Evolutionary conservation across 306 rosid genomes (phyloP).

Genomic region (Lupinus albus): DNA sequence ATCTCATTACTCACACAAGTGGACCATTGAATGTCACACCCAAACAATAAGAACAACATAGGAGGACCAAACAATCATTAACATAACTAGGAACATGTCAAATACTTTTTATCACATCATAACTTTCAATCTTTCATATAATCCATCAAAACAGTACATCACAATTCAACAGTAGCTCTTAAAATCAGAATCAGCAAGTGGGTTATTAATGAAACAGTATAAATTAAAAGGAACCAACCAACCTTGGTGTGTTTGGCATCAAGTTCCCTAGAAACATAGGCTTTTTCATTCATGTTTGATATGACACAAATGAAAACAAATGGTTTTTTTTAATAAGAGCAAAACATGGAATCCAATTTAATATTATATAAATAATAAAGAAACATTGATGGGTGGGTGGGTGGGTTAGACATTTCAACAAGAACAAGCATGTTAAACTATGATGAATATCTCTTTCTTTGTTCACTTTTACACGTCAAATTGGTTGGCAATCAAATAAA

Average conservation of each 20-base stretch:
- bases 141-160: no score
- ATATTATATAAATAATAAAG: no score
- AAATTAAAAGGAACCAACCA: not conserved
- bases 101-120: not conserved
- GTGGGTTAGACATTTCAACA: slow-evolving; percentile 18
- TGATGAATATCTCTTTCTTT: slow-evolving; percentile 28
- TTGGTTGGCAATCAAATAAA: slow-evolving; percentile 19
- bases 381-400: no score
- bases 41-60: no score
- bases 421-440: slow-evolving; percentile 8
- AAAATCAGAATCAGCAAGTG: not conserved
- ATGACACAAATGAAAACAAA: no score
- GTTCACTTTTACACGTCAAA: slow-evolving; percentile 11
- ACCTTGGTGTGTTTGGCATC: slow-evolving; percentile 80
- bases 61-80: no score
- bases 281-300: slow-evolving; percentile 70
- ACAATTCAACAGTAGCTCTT: not conserved
- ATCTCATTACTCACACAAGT: no score
- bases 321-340: no score
- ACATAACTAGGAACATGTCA: no score
- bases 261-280: slow-evolving; percentile 84
- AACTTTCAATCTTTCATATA: no score
- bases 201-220: not conserved
- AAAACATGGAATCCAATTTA: no score
- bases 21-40: no score